Percentiles rank a stretch among this genome's conserved stretches.
phyloP scores from a whole-genome alignment of 192 early-diverging fungal species.

The Rhizophlyctis rosea region DNA sequence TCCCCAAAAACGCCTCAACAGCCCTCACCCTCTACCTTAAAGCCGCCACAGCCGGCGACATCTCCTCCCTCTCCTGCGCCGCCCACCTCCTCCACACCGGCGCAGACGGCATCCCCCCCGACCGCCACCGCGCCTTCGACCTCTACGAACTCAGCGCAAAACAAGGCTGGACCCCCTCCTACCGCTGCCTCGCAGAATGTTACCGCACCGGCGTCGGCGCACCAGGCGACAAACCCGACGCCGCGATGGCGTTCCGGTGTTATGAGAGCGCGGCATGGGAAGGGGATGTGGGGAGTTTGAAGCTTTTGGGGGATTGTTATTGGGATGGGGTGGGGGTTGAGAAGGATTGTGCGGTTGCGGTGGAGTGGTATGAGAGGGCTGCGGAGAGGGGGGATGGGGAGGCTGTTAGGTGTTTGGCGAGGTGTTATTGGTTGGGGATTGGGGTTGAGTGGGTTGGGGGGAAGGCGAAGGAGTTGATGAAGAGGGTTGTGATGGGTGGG shows the following conservation, averaged over 20 bases:
- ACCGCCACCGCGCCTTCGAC: slow-evolving; percentile 5
- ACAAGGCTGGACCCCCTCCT: slow-evolving; percentile 12
- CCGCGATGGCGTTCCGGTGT: slow-evolving; percentile 3
- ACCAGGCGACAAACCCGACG: slow-evolving; percentile 15
- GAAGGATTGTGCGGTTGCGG: slow-evolving; percentile 13
- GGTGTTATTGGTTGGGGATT: slow-evolving; percentile 16
- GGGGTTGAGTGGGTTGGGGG: slow-evolving; percentile 2
- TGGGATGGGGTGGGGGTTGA: slow-evolving; percentile 7
- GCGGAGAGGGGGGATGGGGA: slow-evolving; percentile 4
- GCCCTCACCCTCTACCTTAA: slow-evolving; percentile 11
- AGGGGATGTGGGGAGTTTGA: neutral
- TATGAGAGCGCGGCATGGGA: slow-evolving; percentile 3
- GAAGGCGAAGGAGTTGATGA: slow-evolving; percentile 11
- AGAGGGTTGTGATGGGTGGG: neutral
- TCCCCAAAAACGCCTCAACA: neutral
- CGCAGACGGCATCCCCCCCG: slow-evolving; percentile 10
- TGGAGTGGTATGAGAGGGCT: slow-evolving; percentile 12
- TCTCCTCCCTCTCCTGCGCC: slow-evolving; percentile 2
- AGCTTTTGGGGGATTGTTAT: slow-evolving; percentile 3
- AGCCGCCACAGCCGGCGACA: slow-evolving; percentile 12
- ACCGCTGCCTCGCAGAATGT: slow-evolving; percentile 15
- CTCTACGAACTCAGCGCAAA: slow-evolving; percentile 7
- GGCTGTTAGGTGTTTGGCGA: slow-evolving; percentile 6
- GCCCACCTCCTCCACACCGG: slow-evolving; percentile 13
- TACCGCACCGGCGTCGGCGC: slow-evolving; percentile 19